Percentiles rank a stretch among this genome's conserved stretches.
Evolutionary conservation across 257 asterid genomes (phyloP).

Genomic region (Striga asiatica): DNA sequence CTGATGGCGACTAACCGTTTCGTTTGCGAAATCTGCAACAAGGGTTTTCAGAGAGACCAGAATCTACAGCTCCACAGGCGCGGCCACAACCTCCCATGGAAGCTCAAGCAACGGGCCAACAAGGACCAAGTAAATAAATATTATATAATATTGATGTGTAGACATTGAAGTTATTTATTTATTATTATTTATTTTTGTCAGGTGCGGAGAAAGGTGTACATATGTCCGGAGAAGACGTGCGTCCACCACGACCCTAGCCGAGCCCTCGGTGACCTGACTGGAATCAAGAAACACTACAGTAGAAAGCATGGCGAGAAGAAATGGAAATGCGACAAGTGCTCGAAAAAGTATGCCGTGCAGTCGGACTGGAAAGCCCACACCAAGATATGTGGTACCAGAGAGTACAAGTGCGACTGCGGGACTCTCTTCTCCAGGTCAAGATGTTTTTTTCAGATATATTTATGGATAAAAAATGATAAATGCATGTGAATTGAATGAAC

Average conservation of each 20-base stretch:
- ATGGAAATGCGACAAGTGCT: slow-evolving; percentile 87
- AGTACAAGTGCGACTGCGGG: slow-evolving; percentile 92
- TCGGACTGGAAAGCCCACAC: slow-evolving; percentile 96
- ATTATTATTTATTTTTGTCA: no score
- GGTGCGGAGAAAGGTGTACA: slow-evolving; percentile 76
- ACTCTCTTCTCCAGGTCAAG: slow-evolving; percentile 81
- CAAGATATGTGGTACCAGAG: slow-evolving; percentile 92
- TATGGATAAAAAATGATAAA: no score
- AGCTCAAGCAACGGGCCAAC: slow-evolving; percentile 67
- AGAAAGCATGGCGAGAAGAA: slow-evolving; percentile 93
- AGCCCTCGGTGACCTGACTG: slow-evolving; percentile 81
- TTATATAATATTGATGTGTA: no score
- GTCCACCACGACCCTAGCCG: slow-evolving; percentile 80
- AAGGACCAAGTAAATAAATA: slow-evolving; percentile 47
- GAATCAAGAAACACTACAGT: slow-evolving; percentile 76
- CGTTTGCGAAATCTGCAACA: slow-evolving; percentile 83
- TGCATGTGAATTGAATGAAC: no score
- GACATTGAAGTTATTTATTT: no score
- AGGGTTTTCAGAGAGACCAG: slow-evolving; percentile 96
- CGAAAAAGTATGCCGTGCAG: slow-evolving; percentile 85
- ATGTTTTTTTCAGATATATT: no score
- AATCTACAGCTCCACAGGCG: slow-evolving; percentile 80
- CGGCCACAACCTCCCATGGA: slow-evolving; percentile 94
- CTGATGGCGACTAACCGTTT: slow-evolving; percentile 90
- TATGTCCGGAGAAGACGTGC: slow-evolving; percentile 77